Evolutionary conservation across 108 stramenopile genomes (phyloP), one percentile per base, ranked within the genome.

Genomic region (Fistulifera pelliculosa): DNA sequence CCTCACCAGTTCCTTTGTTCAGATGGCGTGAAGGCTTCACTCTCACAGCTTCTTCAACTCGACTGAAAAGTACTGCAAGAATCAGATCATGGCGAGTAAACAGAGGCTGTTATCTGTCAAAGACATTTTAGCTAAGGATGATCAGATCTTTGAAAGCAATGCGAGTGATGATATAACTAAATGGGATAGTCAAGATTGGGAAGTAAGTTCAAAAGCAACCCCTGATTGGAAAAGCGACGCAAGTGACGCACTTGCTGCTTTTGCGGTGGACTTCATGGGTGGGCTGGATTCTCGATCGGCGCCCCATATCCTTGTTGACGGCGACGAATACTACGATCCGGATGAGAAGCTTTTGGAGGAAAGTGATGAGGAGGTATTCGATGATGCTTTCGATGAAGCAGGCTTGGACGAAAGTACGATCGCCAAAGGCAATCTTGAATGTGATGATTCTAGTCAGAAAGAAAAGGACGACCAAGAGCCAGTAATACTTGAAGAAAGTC

Each of bases 401-500:
- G 39, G 1, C 21, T 23, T 18, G 23, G 23, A 17, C 58, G 27
- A 14, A 28, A 8, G 35, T 16, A 27, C 35, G 17, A 27, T 26
- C 35, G 23, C 31, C 8, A 49, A 49, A 1, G 1, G 12, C 31
- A 35, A 22, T n/a, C 15, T 1, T 1, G 31, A 0, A 38, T 13
- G 31, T 35, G 21, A 28, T 18, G 27, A 38, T 42, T 51, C 58
- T 13, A 28, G 18, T 13, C 61, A 62, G 11, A 56, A 65, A 28
- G 56, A 64, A 39, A 35, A 59, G 3, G 49, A 57, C 21, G 43
- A 63, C 44, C 50, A 69, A 18, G 56, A 62, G 10, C 70, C 84
- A 14, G 85, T 90, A 15, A 64, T 94, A 16, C 64, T 94, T 13
- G 93, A 93, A 41, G 93, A 94, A 56, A 71, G 77, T 24, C 90